Percentiles rank a stretch among this genome's conserved stretches.
Evolutionary conservation across 2,329 filamentous ascomycete species (phyloP).

Genomic region (Penicillium sp.): DNA sequence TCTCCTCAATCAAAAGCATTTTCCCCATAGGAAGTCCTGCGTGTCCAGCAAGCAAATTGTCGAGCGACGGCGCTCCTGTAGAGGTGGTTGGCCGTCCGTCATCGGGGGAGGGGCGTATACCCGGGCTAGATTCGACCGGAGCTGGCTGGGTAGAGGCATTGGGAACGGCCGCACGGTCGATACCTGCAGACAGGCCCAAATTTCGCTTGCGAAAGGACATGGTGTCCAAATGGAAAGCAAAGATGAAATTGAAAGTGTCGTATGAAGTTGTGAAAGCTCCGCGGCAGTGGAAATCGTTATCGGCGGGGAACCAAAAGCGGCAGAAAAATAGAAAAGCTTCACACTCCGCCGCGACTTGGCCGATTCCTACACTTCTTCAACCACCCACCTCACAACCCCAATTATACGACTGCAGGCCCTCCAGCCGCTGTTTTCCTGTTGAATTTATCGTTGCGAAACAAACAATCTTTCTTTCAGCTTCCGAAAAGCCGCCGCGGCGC

Average conservation of each 20-base stretch:
- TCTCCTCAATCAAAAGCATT: conserved; percentile 80
- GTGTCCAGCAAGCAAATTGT: conserved; percentile 83
- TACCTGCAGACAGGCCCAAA: conserved; percentile 56
- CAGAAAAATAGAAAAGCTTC: conserved; percentile 38
- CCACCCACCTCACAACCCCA: conserved; percentile 8
- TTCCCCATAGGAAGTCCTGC: conserved; percentile 81
- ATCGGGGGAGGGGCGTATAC: conserved; percentile 80
- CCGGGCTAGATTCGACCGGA: conserved; percentile 45
- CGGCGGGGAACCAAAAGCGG: conserved; percentile 31
- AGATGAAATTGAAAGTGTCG: background rate
- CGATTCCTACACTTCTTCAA: conserved; percentile 22
- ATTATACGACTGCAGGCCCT: conserved; percentile 6
- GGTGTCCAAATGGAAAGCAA: conserved; percentile 12
- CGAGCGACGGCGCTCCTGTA: conserved; percentile 84
- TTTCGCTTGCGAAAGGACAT: conserved; percentile 74
- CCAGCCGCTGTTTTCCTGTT: background rate
- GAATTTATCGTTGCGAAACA: background rate
- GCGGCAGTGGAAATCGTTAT: conserved; percentile 25
- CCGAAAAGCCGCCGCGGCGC: conserved; percentile 18
- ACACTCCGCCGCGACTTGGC: conserved; percentile 26
- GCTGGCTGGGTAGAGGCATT: conserved; percentile 37
- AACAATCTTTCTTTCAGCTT: background rate
- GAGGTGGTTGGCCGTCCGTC: conserved; percentile 89
- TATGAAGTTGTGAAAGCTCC: conserved; percentile 10
- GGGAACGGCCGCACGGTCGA: conserved; percentile 37